Percentiles rank a stretch among this genome's conserved stretches.
These are phyloP conservation scores for Drechmeria coniospora DNA, from an alignment of 2,329 filamentous ascomycete genomes.

Conservation along the genomic window DNA sequence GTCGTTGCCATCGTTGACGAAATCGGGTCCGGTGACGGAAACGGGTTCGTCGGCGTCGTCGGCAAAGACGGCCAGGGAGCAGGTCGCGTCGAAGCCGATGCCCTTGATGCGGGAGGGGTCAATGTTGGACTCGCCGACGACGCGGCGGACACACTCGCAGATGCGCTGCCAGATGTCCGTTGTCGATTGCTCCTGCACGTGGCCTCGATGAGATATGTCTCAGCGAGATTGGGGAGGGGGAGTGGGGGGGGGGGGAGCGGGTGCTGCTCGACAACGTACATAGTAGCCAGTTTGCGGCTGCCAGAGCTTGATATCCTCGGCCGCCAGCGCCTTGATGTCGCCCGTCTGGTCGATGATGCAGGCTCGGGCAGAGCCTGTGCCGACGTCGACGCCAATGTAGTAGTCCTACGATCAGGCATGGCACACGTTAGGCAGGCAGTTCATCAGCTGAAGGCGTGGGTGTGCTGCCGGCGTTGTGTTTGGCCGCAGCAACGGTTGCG, in stretches of 20 bases:
- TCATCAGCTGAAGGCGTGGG: too few species aligned
- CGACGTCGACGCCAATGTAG: slow-evolving; percentile 83
- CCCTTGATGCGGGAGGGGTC: slow-evolving; percentile 64
- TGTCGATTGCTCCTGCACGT: slow-evolving; percentile 76
- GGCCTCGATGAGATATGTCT: neutral
- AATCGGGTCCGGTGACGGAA: slow-evolving; percentile 77
- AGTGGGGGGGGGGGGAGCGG: neutral
- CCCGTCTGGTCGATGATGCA: slow-evolving; percentile 89
- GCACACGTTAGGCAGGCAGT: too few species aligned
- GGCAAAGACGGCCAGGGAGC: slow-evolving; percentile 83
- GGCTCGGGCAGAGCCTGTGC: slow-evolving; percentile 85
- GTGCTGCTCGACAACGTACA: slow-evolving; percentile 25
- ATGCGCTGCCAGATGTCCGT: slow-evolving; percentile 95
- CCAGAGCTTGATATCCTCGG: slow-evolving; percentile 67
- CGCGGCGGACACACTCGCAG: slow-evolving; percentile 71
- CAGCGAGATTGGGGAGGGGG: neutral
- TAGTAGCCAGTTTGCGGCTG: slow-evolving; percentile 63
- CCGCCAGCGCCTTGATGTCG: slow-evolving; percentile 65
- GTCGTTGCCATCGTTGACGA: slow-evolving; percentile 60
- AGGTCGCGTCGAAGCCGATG: slow-evolving; percentile 97
- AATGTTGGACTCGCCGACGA: slow-evolving; percentile 67
- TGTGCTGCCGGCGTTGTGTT: too few species aligned
- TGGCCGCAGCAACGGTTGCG: too few species aligned
- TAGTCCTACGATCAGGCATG: slow-evolving; percentile 28
- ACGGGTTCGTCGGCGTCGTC: slow-evolving; percentile 82